phyloP scores from a whole-genome alignment of 2,329 filamentous ascomycete species.

The Apiospora rasikravindrae region DNA sequence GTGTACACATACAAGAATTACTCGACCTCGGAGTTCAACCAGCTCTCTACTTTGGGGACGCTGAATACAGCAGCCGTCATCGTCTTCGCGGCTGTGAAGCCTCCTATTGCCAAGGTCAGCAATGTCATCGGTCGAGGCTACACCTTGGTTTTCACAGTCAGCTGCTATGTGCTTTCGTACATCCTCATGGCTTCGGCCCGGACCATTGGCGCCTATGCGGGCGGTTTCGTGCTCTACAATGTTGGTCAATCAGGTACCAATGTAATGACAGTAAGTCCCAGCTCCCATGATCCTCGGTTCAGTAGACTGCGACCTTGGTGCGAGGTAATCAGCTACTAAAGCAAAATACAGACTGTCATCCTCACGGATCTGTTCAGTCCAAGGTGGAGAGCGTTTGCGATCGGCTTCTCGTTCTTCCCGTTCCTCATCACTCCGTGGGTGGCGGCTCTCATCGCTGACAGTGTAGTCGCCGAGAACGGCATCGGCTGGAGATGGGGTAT shows the following conservation, averaged over 20 bases:
- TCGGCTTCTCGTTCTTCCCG: constrained; percentile 53
- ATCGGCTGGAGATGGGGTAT: constrained; percentile 63
- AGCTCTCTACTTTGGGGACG: constrained; percentile 36
- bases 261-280: constrained; percentile 48
- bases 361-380: constrained; percentile 64
- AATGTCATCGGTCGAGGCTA: constrained; percentile 68
- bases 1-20: constrained; percentile 38
- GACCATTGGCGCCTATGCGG: constrained; percentile 56
- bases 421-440: constrained; percentile 58
- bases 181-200: constrained; percentile 61
- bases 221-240: constrained; percentile 62
- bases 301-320: not conserved
- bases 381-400: constrained; percentile 56
- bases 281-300: not conserved
- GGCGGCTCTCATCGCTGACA: constrained; percentile 53
- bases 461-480: constrained; percentile 41
- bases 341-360: constrained; percentile 57
- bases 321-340: not conserved
- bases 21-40: constrained; percentile 38
- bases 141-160: constrained; percentile 60
- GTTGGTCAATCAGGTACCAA: constrained; percentile 64
- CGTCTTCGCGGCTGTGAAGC: constrained; percentile 59
- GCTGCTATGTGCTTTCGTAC: constrained; percentile 61
- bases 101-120: constrained; percentile 65
- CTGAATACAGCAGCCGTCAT: constrained; percentile 41